Conservation (phyloP, 2,329 filamentous ascomycete genomes). For the Pseudogymnoascus sp. region DNA sequence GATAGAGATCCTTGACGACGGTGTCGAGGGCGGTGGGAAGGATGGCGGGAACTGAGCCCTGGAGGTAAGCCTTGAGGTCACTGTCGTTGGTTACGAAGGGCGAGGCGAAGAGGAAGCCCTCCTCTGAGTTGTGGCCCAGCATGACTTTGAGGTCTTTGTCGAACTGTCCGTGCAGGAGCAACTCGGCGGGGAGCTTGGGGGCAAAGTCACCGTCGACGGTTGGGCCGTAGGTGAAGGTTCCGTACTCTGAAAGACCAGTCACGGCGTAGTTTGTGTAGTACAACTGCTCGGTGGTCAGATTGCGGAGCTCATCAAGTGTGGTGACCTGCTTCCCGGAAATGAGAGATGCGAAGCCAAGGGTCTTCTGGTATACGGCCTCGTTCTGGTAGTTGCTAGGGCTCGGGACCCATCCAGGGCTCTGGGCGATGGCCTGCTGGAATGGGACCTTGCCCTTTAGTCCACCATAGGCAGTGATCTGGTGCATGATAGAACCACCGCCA, state of each 20-base stretch:
- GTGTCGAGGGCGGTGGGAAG: slow-evolving; percentile 21
- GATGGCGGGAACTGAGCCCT: neutral
- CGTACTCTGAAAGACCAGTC: slow-evolving; percentile 11
- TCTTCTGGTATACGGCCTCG: slow-evolving; percentile 5
- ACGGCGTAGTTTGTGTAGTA: slow-evolving; percentile 17
- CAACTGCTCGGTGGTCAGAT: slow-evolving; percentile 10
- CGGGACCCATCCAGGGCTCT: slow-evolving; percentile 15
- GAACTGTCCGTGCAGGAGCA: slow-evolving; percentile 37
- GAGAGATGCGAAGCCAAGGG: neutral
- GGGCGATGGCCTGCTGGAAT: slow-evolving; percentile 30
- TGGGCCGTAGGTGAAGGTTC: slow-evolving; percentile 33
- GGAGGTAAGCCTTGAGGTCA: slow-evolving; percentile 8
- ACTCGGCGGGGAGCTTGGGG: slow-evolving; percentile 37
- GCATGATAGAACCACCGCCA: slow-evolving; percentile 42
- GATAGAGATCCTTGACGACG: slow-evolving; percentile 40
- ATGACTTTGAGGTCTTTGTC: slow-evolving; percentile 40
- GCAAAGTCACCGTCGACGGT: slow-evolving; percentile 42
- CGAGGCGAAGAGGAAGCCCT: slow-evolving; percentile 34
- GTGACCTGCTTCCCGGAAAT: slow-evolving; percentile 14
- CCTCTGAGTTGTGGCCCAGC: slow-evolving; percentile 37
- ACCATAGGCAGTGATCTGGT: slow-evolving; percentile 42
- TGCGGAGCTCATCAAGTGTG: slow-evolving; percentile 15
- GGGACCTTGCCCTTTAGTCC: slow-evolving; percentile 33
- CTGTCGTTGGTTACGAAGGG: slow-evolving; percentile 24
- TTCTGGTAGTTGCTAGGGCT: slow-evolving; percentile 13